These are phyloP conservation scores for Solanum ahanhuiri DNA, from an alignment of 257 asterid genomes.

Conservation along the genomic window DNA sequence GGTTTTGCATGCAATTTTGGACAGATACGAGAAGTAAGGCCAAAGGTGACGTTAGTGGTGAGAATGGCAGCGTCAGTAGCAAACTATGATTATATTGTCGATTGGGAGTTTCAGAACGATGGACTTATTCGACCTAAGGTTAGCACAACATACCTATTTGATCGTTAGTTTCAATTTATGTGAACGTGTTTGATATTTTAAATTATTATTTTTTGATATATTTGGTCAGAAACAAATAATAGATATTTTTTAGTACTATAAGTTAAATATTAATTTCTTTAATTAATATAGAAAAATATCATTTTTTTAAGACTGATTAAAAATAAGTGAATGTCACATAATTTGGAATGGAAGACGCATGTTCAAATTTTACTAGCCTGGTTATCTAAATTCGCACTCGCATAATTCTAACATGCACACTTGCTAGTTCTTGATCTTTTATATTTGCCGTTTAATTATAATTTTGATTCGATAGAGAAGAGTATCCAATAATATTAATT, in stretches of 20 bases:
- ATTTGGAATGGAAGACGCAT: no score
- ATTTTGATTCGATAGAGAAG: background rate
- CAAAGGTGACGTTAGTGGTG: slow-evolving; percentile 89
- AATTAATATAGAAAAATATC: no score
- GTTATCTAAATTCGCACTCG: no score
- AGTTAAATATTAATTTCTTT: no score
- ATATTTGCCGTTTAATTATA: no score
- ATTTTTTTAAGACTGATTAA: no score
- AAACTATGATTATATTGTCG: slow-evolving; percentile 85
- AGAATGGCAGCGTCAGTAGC: slow-evolving; percentile 97
- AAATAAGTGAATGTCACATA: no score
- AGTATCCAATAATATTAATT: no score
- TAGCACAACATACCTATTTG: background rate
- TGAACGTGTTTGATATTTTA: background rate
- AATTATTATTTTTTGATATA: background rate
- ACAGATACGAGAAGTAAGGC: slow-evolving; percentile 85
- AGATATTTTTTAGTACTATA: background rate
- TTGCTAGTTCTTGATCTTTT: background rate
- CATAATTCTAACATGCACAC: background rate
- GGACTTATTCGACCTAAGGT: slow-evolving; percentile 82
- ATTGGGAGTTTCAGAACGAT: slow-evolving; percentile 95
- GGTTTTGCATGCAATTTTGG: background rate
- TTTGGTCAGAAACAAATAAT: background rate
- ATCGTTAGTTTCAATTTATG: background rate
- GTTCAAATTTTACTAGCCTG: no score